These are phyloP conservation scores for Podospora sp. DNA, from an alignment of 495 filamentous ascomycete genomes.

Conservation along the genomic window DNA sequence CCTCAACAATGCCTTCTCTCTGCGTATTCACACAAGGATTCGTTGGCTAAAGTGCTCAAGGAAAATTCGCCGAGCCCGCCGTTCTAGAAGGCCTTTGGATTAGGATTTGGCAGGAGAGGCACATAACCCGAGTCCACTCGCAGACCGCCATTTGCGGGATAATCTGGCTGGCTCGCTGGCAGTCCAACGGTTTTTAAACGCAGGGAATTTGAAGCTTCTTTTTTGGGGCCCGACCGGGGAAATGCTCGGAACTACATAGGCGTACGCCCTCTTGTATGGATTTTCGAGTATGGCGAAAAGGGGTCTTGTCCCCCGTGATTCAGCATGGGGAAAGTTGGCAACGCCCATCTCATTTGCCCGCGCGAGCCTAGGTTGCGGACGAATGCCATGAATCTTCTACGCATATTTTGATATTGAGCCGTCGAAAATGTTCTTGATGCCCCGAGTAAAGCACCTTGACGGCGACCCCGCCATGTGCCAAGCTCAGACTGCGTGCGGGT, in stretches of 20 bases:
- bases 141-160: constrained; percentile 25
- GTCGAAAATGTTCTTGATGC: not conserved
- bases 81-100: constrained; percentile 18
- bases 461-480: constrained; percentile 19
- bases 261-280: too few species aligned
- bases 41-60: constrained; percentile 13
- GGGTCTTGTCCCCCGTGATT: constrained; percentile 4
- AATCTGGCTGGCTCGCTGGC: constrained; percentile 5
- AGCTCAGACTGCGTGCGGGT: constrained; percentile 13
- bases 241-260: not conserved
- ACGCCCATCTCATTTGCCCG: not conserved
- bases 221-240: not conserved
- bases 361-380: not conserved
- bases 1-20: not conserved
- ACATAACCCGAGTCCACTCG: not conserved
- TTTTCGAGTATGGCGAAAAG: too few species aligned
- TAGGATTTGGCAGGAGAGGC: not conserved
- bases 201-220: constrained; percentile 9
- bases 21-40: not conserved
- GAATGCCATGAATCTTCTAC: not conserved
- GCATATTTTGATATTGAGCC: constrained; percentile 2
- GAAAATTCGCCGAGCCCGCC: constrained; percentile 2
- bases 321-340: not conserved
- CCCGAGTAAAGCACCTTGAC: not conserved
- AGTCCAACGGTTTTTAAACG: constrained; percentile 3